Base-by-base conservation (phyloP, 768 basidiomycete species). In the Kwoniella sp. region DNA sequence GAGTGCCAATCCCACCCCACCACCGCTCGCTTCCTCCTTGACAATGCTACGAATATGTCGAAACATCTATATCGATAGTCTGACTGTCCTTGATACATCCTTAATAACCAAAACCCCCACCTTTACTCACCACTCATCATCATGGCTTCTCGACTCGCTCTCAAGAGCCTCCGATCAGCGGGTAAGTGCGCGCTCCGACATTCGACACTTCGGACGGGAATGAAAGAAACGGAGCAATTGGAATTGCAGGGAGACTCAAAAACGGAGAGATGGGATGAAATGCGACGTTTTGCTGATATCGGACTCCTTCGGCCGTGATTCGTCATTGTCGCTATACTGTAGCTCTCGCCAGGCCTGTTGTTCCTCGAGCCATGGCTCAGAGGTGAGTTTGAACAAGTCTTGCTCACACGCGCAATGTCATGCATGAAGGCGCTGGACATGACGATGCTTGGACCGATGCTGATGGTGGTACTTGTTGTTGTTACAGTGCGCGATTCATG, bases 91-190 rank as follows among this genome's bases (percentile, higher is more conserved):
- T 25, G 28, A 51, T 15, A 55, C 56, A 48, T 53, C 29, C 20
- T 56, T 45, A 52, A 29, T 54, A 34, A 3, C 60, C 55, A 47
- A 53, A 54, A 68, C 37, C 57, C 52, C 29, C 61, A 52, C 57
- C 50, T 52, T 26, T 48, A 61, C 65, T 63, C 61, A 20, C 60
- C 51, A 67, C 59, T 65, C 52, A 53, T 55, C 51, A 34, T 31
- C 61, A 62, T 78, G 76, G 72, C 76, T 22, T 73, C 74, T 52
- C 67, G 76, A 45, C 63, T 78, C 66, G 76, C 73, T 31, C 64
- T 75, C 56, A 73, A 68, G 71, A 71, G 68, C 50, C 73, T 78
- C 58, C 34, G 76, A 47, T 50, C 74, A 63, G 61, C 73, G 37
- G 74, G 76, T 77, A 65, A 28, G 74, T 65, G 22, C 22, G 26